Evolutionary conservation across 371 early-diverging fungal species (phyloP).

Genomic region (Mortierella sp.): DNA sequence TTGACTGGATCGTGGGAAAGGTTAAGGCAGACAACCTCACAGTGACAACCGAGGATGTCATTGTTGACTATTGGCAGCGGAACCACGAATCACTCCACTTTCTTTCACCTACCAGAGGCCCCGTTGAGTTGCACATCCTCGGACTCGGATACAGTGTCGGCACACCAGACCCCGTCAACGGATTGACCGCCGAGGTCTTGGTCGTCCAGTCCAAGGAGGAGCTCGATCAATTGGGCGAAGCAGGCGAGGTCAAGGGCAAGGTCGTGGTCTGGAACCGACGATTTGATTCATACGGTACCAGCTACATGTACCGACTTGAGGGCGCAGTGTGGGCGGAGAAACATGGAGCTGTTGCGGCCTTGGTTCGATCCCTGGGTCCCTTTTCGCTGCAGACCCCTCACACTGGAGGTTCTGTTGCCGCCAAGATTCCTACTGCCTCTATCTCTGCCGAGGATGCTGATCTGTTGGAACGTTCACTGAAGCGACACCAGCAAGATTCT

Average conservation of each 20-base stretch:
- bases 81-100: slow-evolving; percentile 61
- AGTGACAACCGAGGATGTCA: slow-evolving; percentile 64
- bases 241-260: slow-evolving; percentile 57
- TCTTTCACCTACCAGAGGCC: slow-evolving; percentile 60
- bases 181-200: slow-evolving; percentile 61
- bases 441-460: slow-evolving; percentile 66
- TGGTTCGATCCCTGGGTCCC: slow-evolving; percentile 63
- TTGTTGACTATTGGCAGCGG: slow-evolving; percentile 63
- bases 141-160: slow-evolving; percentile 63
- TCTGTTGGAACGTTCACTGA: slow-evolving; percentile 61
- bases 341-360: slow-evolving; percentile 62
- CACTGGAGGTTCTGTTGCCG: slow-evolving; percentile 58
- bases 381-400: slow-evolving; percentile 63
- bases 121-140: slow-evolving; percentile 58
- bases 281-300: slow-evolving; percentile 54
- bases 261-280: slow-evolving; percentile 64
- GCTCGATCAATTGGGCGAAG: slow-evolving; percentile 54
- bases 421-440: slow-evolving; percentile 64
- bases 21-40: slow-evolving; percentile 50
- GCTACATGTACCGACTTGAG: slow-evolving; percentile 36
- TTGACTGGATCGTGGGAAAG: slow-evolving; percentile 61
- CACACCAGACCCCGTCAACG: slow-evolving; percentile 59
- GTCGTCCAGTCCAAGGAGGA: slow-evolving; percentile 62
- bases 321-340: slow-evolving; percentile 63
- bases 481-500: slow-evolving; percentile 38